Evolutionary conservation across 257 asterid species (phyloP), one percentile per base, ranked within the genome.

Genomic region (Knoxia roxburghii): DNA sequence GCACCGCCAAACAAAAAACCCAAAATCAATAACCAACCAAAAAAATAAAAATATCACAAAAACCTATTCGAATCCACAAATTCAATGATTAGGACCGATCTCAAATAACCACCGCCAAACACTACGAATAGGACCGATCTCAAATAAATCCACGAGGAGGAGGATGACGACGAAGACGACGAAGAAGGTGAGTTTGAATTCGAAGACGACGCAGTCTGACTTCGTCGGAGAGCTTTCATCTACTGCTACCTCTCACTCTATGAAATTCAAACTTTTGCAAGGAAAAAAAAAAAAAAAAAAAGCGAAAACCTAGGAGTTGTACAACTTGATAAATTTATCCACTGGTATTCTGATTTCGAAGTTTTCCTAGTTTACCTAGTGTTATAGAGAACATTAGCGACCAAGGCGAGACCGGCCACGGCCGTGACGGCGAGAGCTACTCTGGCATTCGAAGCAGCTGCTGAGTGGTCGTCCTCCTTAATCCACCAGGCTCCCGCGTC

Each of bases 201-300:
- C 52, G 98, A 84, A 63, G 89, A 72, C 13, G 91, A 74, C 84
- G 97, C 88, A 77, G 91, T 85, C 82, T 88, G 95, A 77, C 89
- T 83, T 79, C 96, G 91, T 81, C 74, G 85, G 41, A 91, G 88
- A 79, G 96, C 95, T 89, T 75, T 88, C 98, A 91, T 91, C 95
- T 86, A 88, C 76, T 62, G 17, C 77, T 64, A 61, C 55, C 72
- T 64, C 65, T 49, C 35, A 33, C 35, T 24, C 5, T 46, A n/a
- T n/a, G n/a, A 68, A 60, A 49, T 70, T 67, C 53, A 72, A 35
- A 73, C 75, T 61, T 75, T n/a, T n/a, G n/a, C n/a, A n/a, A 13
- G 35, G 21, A 40, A 29, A n/a, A 53, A 54, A 29, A 67, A 48
- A 17, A 1, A 17, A 48, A 15, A 20, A 48, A 0, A 9, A 1